These are phyloP conservation scores for Lipomyces yamadae DNA, from an alignment of 805 yeast species.

Conservation along the genomic window DNA sequence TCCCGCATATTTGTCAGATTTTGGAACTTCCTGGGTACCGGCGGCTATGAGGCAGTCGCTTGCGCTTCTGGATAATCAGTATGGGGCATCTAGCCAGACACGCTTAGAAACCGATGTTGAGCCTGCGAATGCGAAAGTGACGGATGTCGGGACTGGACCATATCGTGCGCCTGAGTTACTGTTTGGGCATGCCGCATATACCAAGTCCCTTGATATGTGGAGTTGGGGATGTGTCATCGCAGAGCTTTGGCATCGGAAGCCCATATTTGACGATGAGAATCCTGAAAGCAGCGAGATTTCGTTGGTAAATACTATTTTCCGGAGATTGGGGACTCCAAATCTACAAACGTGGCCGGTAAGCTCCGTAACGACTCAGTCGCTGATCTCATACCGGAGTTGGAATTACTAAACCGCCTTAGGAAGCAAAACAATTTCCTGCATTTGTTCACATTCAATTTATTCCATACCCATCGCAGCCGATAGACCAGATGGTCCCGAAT, in stretches of 20 bases:
- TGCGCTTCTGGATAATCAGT: slow-evolving; percentile 52
- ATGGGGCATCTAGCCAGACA: slow-evolving; percentile 40
- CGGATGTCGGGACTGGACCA: slow-evolving; percentile 65
- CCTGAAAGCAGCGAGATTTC: slow-evolving; percentile 60
- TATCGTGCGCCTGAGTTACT: slow-evolving; percentile 78
- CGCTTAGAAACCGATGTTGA: slow-evolving; percentile 41
- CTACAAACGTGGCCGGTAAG: slow-evolving; percentile 50
- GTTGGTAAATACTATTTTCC: slow-evolving; percentile 59
- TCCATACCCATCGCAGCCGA: slow-evolving; percentile 15
- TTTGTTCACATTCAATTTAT: slow-evolving; percentile 18
- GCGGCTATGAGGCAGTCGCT: slow-evolving; percentile 45
- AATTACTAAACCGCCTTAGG: slow-evolving; percentile 5
- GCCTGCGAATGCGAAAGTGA: slow-evolving; percentile 43
- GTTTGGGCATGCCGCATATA: slow-evolving; percentile 62
- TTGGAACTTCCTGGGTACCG: slow-evolving; percentile 38
- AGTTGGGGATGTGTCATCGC: slow-evolving; percentile 66
- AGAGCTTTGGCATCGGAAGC: slow-evolving; percentile 53
- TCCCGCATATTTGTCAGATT: slow-evolving; percentile 36
- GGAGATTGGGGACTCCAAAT: slow-evolving; percentile 68
- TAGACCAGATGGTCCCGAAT: slow-evolving; percentile 16
- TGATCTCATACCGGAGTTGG: not conserved
- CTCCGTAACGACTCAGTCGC: not conserved
- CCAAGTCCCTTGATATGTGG: slow-evolving; percentile 71
- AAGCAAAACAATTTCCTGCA: slow-evolving; percentile 21
- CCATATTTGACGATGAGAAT: slow-evolving; percentile 48